Percentiles rank a stretch among this genome's conserved stretches.
Conservation (phyloP, 495 filamentous ascomycete species). For the Neurospora africana region DNA sequence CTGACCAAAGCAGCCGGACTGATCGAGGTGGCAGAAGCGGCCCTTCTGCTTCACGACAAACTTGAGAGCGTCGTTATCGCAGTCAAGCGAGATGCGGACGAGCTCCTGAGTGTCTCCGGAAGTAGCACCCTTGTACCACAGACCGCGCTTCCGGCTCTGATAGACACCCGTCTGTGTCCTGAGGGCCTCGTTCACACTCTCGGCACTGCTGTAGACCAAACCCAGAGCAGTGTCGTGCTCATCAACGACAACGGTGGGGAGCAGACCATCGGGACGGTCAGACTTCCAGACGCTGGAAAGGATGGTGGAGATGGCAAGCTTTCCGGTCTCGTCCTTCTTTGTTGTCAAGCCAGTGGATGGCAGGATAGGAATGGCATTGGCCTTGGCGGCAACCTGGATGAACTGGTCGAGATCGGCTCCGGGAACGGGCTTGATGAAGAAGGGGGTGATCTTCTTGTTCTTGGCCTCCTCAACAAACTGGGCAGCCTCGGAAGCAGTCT, state of each 20-base stretch:
- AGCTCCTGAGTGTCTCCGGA: slow-evolving; percentile 90
- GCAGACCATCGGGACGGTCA: slow-evolving; percentile 75
- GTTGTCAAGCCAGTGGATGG: slow-evolving; percentile 58
- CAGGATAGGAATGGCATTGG: slow-evolving; percentile 67
- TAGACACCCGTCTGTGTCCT: slow-evolving; percentile 87
- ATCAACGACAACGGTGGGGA: slow-evolving; percentile 81
- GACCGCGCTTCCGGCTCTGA: slow-evolving; percentile 82
- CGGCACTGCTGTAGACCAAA: slow-evolving; percentile 83
- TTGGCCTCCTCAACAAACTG: slow-evolving; percentile 36
- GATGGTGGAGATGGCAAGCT: slow-evolving; percentile 57
- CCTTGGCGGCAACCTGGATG: slow-evolving; percentile 41
- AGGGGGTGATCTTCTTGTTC: slow-evolving; percentile 30
- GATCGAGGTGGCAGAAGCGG: slow-evolving; percentile 89
- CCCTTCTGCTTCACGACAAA: slow-evolving; percentile 87
- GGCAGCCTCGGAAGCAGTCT: slow-evolving; percentile 24
- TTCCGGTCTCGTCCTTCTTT: slow-evolving; percentile 43
- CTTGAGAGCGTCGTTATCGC: slow-evolving; percentile 82
- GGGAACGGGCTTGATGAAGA: slow-evolving; percentile 35
- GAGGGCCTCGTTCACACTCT: slow-evolving; percentile 79
- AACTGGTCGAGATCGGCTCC: slow-evolving; percentile 40
- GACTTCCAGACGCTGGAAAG: slow-evolving; percentile 59
- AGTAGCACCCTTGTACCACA: slow-evolving; percentile 95
- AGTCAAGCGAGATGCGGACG: slow-evolving; percentile 74
- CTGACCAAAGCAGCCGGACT: slow-evolving; percentile 81
- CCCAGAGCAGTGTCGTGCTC: slow-evolving; percentile 79